Base-by-base conservation (phyloP, 768 basidiomycete species). In the Omphalotus guepiniiformis region DNA sequence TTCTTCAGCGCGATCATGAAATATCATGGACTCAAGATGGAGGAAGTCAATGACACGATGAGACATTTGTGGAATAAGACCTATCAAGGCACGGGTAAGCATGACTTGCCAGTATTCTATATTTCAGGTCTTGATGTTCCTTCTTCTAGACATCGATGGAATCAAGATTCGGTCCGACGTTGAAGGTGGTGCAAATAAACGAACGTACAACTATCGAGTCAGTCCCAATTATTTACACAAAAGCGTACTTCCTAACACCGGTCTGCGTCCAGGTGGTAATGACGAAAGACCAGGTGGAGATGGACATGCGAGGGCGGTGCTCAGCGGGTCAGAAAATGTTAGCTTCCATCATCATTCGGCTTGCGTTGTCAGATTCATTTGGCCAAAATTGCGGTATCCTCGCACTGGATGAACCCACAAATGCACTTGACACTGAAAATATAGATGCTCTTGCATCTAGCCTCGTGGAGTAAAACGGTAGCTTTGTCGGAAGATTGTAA, bases 261-360 rank as follows among this genome's bases (percentile, higher is more conserved):
- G 29, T 25, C 47, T 46, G n/a, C n/a, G 37, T 49, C 47, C 63
- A 95, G 93, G 93, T 97, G 49, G 95, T 98, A 54, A 98, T 99
- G 95, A 91, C 88, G 43, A 99, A 99, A 70, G 94, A 97, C 63
- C 88, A 93, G 59, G 94, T 97, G 6, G 95, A 98, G 67, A 93
- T 99, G 89, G 96, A 98, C 67, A 99, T 99, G 96, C 84, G 96
- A 48, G 96, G 96, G 21, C 82, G 96, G 53, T 99, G 96, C 68
- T 93, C 90, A 13, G 96, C 96, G 1, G 96, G 96, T 0, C 96
- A 99, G 68, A 99, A 99, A 70, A 97, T 98, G 79, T 71, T 99
- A 49, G 96, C 95, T 8, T 94, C 91, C 18, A 97, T 98, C 65
- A 92, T 98, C 67, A 98, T 99, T 58, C 84, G 96, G 5, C 82